These are phyloP conservation scores for Geotrichum reessii DNA, from an alignment of 1,139 yeast species.

Conservation along the genomic window DNA sequence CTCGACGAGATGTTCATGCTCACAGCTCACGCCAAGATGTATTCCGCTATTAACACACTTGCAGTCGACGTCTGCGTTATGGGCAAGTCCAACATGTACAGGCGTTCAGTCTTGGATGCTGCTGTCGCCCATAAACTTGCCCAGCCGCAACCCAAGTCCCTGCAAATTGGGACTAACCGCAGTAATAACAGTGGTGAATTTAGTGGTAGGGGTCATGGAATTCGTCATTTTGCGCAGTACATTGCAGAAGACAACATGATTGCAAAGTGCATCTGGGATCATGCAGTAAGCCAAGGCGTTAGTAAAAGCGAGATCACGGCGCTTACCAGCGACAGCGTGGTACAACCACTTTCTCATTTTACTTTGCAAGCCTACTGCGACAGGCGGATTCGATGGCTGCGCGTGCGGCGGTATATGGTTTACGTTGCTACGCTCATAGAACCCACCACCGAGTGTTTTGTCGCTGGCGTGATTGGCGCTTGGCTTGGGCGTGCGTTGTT, in stretches of 20 bases:
- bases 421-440: conserved; percentile 76
- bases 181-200: neutral
- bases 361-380: conserved; percentile 50
- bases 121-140: conserved; percentile 43
- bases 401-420: conserved; percentile 90
- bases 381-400: conserved; percentile 75
- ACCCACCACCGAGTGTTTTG: conserved; percentile 75
- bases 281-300: conserved; percentile 46
- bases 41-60: conserved; percentile 66
- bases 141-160: neutral
- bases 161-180: neutral
- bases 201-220: conserved; percentile 40
- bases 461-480: conserved; percentile 64
- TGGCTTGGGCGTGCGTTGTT: conserved; percentile 47
- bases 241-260: conserved; percentile 95
- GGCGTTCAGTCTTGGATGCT: conserved; percentile 60
- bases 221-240: conserved; percentile 68
- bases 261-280: conserved; percentile 77
- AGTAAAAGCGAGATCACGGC: conserved; percentile 61
- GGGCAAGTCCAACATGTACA: conserved; percentile 82
- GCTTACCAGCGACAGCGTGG: conserved; percentile 69
- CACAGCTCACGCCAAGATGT: conserved; percentile 81
- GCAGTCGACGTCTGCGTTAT: conserved; percentile 88
- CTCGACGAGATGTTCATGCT: conserved; percentile 82
- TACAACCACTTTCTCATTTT: conserved; percentile 64